Evolutionary conservation across 495 filamentous ascomycete genomes (phyloP).

Genomic region (Neurospora terricola): DNA sequence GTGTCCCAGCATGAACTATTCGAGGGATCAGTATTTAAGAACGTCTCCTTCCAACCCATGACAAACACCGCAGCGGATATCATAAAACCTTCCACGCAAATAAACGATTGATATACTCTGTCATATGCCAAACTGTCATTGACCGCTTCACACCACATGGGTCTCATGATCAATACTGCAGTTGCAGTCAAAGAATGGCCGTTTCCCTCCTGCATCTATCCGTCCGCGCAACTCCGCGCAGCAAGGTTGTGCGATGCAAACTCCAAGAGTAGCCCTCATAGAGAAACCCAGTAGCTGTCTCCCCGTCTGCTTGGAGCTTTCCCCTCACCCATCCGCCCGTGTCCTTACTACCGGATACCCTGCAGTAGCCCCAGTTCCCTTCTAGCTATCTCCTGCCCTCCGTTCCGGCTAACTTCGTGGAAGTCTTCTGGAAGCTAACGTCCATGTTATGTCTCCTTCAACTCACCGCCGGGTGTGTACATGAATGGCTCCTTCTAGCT

Average conservation of each 20-base stretch:
- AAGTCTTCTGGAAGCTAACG: background rate
- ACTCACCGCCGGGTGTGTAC: background rate
- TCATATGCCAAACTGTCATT: background rate
- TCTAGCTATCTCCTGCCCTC: background rate
- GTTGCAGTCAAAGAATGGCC: background rate
- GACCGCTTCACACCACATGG: background rate
- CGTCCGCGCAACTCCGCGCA: background rate
- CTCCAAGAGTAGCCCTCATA: background rate
- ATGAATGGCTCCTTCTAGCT: background rate
- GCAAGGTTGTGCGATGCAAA: background rate
- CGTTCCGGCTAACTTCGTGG: background rate
- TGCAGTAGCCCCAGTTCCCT: background rate
- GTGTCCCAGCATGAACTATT: background rate
- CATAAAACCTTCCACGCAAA: background rate
- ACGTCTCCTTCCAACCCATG: background rate
- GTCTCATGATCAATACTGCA: background rate
- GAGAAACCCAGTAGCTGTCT: background rate
- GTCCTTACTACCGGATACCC: background rate
- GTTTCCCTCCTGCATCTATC: background rate
- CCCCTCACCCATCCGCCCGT: background rate
- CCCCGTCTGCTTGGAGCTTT: background rate
- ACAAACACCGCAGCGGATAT: background rate
- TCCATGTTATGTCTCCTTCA: too few relatives aligned
- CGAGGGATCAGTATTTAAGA: background rate
- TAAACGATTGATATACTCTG: background rate